Conservation (phyloP, 2,329 filamentous ascomycete species). For the Zymoseptoria ardabiliae region DNA sequence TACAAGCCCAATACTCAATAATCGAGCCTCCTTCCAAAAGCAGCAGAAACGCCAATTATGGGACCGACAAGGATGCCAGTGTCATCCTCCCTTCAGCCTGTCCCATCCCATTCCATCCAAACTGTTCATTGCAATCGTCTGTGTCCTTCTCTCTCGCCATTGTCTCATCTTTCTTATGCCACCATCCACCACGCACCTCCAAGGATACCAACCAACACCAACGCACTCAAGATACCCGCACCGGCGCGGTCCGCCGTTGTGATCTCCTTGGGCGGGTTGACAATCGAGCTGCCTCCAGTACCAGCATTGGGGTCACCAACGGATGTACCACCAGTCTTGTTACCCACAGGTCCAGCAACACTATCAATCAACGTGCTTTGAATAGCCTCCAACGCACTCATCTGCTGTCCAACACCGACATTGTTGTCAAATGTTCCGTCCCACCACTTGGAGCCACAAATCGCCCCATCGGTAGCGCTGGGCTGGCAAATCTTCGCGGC, state of each 20-base stretch:
- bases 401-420: slow-evolving; percentile 48
- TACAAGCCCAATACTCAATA: background rate
- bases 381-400: slow-evolving; percentile 48
- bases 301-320: slow-evolving; percentile 1
- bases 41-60: background rate
- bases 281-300: slow-evolving; percentile 2
- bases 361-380: slow-evolving; percentile 33
- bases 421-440: slow-evolving; percentile 36
- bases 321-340: slow-evolving; percentile 40
- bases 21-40: background rate
- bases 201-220: slow-evolving; percentile 12
- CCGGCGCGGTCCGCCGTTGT: slow-evolving; percentile 8
- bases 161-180: slow-evolving; percentile 3
- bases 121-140: background rate
- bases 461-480: slow-evolving; percentile 33
- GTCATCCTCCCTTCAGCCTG: background rate
- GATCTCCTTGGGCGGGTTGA: slow-evolving; percentile 14
- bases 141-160: background rate
- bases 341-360: slow-evolving; percentile 36
- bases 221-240: slow-evolving; percentile 2
- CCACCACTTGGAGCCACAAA: slow-evolving; percentile 38
- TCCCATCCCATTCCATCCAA: background rate
- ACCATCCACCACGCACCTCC: slow-evolving; percentile 22
- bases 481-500: slow-evolving; percentile 44
- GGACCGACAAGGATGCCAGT: background rate